Percentiles rank a stretch among this genome's conserved stretches.
Conservation (phyloP, 2,329 filamentous ascomycete genomes). For the Epichloe brachyelytri region DNA sequence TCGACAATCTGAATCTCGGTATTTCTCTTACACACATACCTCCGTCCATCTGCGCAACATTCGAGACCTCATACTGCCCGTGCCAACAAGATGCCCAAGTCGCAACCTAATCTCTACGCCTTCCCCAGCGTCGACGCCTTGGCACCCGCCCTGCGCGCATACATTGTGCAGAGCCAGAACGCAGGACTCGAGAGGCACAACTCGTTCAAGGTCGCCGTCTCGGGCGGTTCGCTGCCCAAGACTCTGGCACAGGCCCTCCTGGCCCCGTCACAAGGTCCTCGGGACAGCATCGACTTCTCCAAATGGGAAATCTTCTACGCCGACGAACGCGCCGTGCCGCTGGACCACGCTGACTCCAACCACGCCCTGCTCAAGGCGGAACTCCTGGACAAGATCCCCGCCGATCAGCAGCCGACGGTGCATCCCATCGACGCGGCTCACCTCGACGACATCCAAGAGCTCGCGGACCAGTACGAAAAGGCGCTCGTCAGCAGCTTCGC, state of each 20-base stretch:
- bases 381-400: conserved; percentile 76
- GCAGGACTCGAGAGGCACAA: conserved; percentile 67
- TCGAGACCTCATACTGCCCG: not conserved
- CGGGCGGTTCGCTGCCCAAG: conserved; percentile 83
- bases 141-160: conserved; percentile 64
- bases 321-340: conserved; percentile 87
- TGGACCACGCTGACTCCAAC: conserved; percentile 89
- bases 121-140: conserved; percentile 60
- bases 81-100: conserved; percentile 32
- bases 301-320: conserved; percentile 99
- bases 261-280: conserved; percentile 30
- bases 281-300: conserved; percentile 60
- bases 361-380: conserved; percentile 79
- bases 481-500: conserved; percentile 76
- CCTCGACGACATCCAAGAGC: conserved; percentile 72
- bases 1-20: no score
- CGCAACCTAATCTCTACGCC: conserved; percentile 61
- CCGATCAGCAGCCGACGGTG: conserved; percentile 52
- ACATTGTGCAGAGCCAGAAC: conserved; percentile 71
- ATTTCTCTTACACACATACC: no score
- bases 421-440: conserved; percentile 58
- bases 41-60: no score
- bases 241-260: conserved; percentile 78
- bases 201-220: conserved; percentile 83
- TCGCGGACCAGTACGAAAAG: conserved; percentile 90